Percentiles rank a stretch among this genome's conserved stretches.
Conservation (phyloP, 208 protist genomes). For the Trypanosoma avium region DNA sequence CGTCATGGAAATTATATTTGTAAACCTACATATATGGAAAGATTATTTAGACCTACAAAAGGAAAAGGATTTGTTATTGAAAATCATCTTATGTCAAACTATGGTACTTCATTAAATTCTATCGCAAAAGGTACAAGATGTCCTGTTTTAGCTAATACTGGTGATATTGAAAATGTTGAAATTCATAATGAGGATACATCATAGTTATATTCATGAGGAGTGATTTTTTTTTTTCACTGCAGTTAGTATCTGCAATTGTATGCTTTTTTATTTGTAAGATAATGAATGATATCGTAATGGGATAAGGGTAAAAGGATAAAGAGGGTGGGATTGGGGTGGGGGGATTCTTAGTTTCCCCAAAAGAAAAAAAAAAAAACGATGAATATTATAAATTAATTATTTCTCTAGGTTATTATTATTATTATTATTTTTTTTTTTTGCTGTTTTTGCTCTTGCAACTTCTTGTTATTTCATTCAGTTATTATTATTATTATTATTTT, state of each 20-base stretch:
- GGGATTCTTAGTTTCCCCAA: too few relatives aligned
- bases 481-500: constrained; percentile 3
- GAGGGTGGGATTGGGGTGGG: too few relatives aligned
- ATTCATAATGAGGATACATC: too few relatives aligned
- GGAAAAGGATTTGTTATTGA: constrained; percentile 63
- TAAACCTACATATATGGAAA: constrained; percentile 88
- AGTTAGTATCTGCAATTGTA: too few relatives aligned
- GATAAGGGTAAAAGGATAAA: too few relatives aligned
- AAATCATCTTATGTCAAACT: constrained; percentile 75
- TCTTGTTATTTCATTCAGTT: neutral
- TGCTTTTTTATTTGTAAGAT: too few relatives aligned
- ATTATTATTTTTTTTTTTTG: constrained; percentile 17
- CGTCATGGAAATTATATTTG: constrained; percentile 90
- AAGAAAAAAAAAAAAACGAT: too few relatives aligned
- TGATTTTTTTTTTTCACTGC: too few relatives aligned
- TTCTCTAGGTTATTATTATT: constrained; percentile 6
- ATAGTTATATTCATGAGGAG: too few relatives aligned
- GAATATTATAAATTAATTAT: too few relatives aligned
- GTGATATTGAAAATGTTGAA: constrained; percentile 8
- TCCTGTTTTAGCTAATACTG: constrained; percentile 36
- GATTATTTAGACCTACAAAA: constrained; percentile 70
- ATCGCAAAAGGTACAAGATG: constrained; percentile 53
- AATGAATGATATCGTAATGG: too few relatives aligned
- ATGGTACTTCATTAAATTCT: constrained; percentile 66
- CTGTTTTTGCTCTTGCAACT: neutral